Percentiles rank a stretch among this genome's conserved stretches.
These are phyloP conservation scores for Penicillium argentinense DNA, from an alignment of 495 filamentous ascomycete species.

Conservation along the genomic window DNA sequence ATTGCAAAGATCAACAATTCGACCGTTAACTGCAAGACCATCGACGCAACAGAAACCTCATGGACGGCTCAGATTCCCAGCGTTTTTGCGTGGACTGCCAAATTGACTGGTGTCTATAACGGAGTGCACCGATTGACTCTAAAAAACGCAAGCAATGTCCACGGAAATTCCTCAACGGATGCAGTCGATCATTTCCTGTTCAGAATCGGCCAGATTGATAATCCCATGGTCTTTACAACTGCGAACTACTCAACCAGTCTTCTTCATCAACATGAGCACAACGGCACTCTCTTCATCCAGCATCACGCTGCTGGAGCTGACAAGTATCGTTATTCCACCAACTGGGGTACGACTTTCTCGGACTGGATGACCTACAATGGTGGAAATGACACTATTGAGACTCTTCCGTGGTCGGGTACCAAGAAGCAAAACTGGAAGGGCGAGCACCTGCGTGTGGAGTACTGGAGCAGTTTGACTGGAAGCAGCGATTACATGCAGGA, in stretches of 20 bases:
- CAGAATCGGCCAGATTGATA: conserved; percentile 56
- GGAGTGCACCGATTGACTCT: conserved; percentile 64
- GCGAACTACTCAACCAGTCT: conserved; percentile 61
- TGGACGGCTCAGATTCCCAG: conserved; percentile 53
- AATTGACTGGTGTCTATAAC: conserved; percentile 58
- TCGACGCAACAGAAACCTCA: conserved; percentile 21
- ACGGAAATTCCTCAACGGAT: conserved; percentile 35
- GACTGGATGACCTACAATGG: conserved; percentile 56
- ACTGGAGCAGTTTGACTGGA: conserved; percentile 63
- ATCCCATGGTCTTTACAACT: conserved; percentile 56
- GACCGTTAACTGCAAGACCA: conserved; percentile 43
- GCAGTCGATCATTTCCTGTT: conserved; percentile 56
- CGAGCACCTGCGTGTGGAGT: conserved; percentile 65
- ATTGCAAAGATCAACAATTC: conserved; percentile 37
- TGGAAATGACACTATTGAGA: conserved; percentile 44
- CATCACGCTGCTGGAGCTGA: conserved; percentile 65
- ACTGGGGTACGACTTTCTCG: conserved; percentile 61
- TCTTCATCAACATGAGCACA: conserved; percentile 37
- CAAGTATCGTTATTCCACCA: conserved; percentile 61
- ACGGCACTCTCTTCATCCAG: conserved; percentile 48
- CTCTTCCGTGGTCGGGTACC: conserved; percentile 59
- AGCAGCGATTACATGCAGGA: conserved; percentile 66
- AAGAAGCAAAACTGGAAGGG: conserved; percentile 62
- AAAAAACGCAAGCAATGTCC: conserved; percentile 47
- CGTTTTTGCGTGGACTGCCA: conserved; percentile 52